phyloP scores from a whole-genome alignment of 495 filamentous ascomycete species.

The Collariella sp. region DNA sequence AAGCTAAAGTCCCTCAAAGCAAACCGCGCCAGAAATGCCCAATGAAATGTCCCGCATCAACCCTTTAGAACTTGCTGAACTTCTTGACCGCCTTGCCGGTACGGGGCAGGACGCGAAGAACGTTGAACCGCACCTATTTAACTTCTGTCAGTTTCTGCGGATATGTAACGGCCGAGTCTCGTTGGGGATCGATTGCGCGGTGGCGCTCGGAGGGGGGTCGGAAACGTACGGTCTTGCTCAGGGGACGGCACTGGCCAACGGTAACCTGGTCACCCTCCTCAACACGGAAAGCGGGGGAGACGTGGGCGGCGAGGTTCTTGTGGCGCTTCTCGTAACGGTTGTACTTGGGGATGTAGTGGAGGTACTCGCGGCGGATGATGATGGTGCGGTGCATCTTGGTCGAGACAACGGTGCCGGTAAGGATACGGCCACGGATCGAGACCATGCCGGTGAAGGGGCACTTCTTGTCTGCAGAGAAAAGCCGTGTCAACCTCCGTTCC shows the following conservation, averaged over 20 bases:
- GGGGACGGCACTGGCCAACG: slow-evolving; percentile 96
- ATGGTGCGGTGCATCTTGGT: slow-evolving; percentile 99
- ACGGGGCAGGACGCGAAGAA: slow-evolving; percentile 89
- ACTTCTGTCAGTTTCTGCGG: slow-evolving; percentile 6
- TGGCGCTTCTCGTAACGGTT: slow-evolving; percentile 99
- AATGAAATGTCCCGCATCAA: slow-evolving; percentile 31
- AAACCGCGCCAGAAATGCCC: slow-evolving; percentile 47
- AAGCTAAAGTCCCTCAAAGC: slow-evolving; percentile 42
- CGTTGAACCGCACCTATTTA: slow-evolving; percentile 91
- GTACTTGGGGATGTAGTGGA: slow-evolving; percentile 99
- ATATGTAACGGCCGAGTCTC: background rate
- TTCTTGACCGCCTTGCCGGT: slow-evolving; percentile 95
- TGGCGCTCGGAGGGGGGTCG: background rate
- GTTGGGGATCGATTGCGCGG: no score
- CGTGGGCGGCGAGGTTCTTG: slow-evolving; percentile 98
- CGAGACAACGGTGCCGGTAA: slow-evolving; percentile 95
- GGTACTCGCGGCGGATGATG: slow-evolving; percentile 99
- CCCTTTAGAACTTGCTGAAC: slow-evolving; percentile 90
- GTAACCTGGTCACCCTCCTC: slow-evolving; percentile 98
- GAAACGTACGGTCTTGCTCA: slow-evolving; percentile 91
- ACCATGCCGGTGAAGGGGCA: slow-evolving; percentile 98
- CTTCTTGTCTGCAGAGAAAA: slow-evolving; percentile 80
- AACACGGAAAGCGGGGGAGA: slow-evolving; percentile 98
- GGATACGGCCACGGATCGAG: slow-evolving; percentile 98
- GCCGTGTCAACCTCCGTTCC: slow-evolving; percentile 15